Evolutionary conservation across 2,329 filamentous ascomycete genomes (phyloP).

Genomic region (Exophiala calicioides): DNA sequence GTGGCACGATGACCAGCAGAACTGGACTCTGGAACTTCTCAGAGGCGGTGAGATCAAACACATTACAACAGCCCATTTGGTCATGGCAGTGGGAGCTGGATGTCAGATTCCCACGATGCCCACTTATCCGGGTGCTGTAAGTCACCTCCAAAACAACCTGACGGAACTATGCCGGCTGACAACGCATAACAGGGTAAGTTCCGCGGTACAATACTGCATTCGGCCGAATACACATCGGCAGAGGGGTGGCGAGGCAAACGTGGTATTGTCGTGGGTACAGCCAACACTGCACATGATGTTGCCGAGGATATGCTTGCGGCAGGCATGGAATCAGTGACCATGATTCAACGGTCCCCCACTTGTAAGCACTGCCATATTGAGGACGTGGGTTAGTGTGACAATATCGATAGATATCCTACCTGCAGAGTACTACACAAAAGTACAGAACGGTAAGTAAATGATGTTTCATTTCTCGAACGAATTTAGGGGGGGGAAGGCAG

Average conservation of each 20-base stretch:
- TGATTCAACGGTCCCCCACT: constrained; percentile 49
- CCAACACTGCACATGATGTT: constrained; percentile 51
- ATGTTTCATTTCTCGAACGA: too few relatives aligned
- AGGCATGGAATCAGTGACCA: constrained; percentile 47
- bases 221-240: neutral
- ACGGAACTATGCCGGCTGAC: too few relatives aligned
- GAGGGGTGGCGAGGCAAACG: too few relatives aligned
- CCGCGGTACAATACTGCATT: neutral
- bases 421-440: constrained; percentile 27
- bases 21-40: too few relatives aligned
- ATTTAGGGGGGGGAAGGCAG: too few relatives aligned
- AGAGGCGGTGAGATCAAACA: neutral
- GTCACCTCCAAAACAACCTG: too few relatives aligned
- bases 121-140: constrained; percentile 30
- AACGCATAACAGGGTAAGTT: too few relatives aligned
- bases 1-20: constrained; percentile 41
- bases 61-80: constrained; percentile 1
- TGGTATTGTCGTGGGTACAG: constrained; percentile 47
- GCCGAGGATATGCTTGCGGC: constrained; percentile 50
- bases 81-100: constrained; percentile 20
- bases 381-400: too few relatives aligned
- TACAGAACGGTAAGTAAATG: constrained; percentile 31
- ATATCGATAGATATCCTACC: constrained; percentile 28
- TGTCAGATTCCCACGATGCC: constrained; percentile 34
- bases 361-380: too few relatives aligned